Conservation (phyloP, 208 protist species). For the Leishmania guyanensis region DNA sequence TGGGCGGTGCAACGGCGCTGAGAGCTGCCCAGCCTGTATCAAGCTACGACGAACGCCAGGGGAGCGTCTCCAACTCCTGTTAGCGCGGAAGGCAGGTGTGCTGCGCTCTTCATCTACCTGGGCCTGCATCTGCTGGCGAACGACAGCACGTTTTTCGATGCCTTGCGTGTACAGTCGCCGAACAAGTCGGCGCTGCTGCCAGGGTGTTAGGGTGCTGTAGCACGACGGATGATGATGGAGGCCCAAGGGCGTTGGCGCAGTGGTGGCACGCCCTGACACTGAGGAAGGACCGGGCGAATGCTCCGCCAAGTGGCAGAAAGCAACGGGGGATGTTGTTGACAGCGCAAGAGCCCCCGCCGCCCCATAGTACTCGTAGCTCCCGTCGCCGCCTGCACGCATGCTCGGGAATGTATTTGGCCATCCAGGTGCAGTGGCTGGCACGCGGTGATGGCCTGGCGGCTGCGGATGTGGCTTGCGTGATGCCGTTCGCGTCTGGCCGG, state of each 20-base stretch:
- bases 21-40: background rate
- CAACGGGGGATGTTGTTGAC: background rate
- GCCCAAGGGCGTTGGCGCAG: background rate
- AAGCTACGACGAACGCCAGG: background rate
- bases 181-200: conserved; percentile 36
- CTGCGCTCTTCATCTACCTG: conserved; percentile 14
- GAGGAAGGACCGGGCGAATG: background rate
- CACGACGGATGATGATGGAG: conserved; percentile 21
- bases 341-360: background rate
- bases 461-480: conserved; percentile 5
- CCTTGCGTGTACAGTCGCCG: conserved; percentile 43
- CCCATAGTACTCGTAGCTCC: background rate
- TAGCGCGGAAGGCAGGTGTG: conserved; percentile 5
- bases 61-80: conserved; percentile 10
- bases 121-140: conserved; percentile 24
- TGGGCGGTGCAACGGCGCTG: conserved; percentile 11
- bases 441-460: background rate
- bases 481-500: conserved; percentile 6
- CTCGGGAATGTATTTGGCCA: conserved; percentile 4
- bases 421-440: background rate
- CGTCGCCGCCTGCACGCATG: background rate
- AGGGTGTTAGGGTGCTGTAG: conserved; percentile 38
- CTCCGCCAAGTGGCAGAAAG: background rate
- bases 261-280: background rate
- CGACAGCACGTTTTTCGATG: conserved; percentile 21